Conservation (phyloP, 108 stramenopile genomes). For the Chaetoceros tenuissimus region DNA sequence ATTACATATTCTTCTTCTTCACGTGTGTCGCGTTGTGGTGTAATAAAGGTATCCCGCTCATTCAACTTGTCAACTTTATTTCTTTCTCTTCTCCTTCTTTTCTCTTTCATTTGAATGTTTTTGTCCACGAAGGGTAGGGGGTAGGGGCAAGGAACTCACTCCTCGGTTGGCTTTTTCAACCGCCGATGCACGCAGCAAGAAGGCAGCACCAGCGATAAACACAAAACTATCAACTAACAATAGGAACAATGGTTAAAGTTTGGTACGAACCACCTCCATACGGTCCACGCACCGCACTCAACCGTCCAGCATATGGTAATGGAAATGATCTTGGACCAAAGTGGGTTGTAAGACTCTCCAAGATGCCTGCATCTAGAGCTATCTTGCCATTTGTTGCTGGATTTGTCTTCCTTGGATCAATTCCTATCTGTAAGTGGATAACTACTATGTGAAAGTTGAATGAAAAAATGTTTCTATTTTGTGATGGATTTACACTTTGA, state of each 20-base stretch:
- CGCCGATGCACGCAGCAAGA: too few relatives aligned
- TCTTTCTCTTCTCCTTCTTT: too few relatives aligned
- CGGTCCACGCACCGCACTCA: slow-evolving; percentile 67
- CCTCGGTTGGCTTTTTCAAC: too few relatives aligned
- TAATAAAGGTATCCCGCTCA: too few relatives aligned
- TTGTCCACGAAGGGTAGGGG: too few relatives aligned
- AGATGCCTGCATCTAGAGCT: slow-evolving; percentile 38
- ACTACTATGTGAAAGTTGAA: neutral
- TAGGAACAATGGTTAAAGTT: slow-evolving; percentile 58
- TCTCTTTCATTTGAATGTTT: too few relatives aligned
- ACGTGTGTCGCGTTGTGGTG: too few relatives aligned
- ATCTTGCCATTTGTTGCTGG: slow-evolving; percentile 31
- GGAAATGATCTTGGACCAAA: slow-evolving; percentile 32
- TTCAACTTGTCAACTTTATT: too few relatives aligned
- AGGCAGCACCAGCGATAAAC: too few relatives aligned
- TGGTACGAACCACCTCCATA: slow-evolving; percentile 80
- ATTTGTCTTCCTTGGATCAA: slow-evolving; percentile 42
- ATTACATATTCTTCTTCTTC: too few relatives aligned
- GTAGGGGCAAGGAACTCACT: too few relatives aligned
- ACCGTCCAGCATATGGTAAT: slow-evolving; percentile 58
- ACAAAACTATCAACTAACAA: too few relatives aligned
- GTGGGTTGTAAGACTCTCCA: slow-evolving; percentile 18
- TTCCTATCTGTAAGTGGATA: slow-evolving; percentile 62
- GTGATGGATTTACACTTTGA: neutral
- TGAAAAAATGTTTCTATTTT: neutral